These are phyloP conservation scores for Populus pruinosa DNA, from an alignment of 345 rosid genomes.

Conservation along the genomic window DNA sequence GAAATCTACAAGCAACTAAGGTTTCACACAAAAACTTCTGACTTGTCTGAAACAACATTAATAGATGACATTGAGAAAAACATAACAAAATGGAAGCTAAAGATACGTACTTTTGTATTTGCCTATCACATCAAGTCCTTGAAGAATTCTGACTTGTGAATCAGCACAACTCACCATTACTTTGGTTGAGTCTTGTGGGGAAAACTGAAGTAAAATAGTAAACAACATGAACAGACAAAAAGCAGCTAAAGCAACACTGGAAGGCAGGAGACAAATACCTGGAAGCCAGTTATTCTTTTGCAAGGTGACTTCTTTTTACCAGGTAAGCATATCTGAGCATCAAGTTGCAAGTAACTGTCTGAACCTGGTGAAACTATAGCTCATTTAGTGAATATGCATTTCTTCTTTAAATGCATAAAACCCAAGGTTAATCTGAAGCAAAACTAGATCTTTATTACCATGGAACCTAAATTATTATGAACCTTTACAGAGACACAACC, in stretches of 20 bases:
- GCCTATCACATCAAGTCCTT: constrained; percentile 45
- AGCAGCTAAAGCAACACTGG: neutral
- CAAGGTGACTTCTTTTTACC: constrained; percentile 61
- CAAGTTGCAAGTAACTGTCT: constrained; percentile 52
- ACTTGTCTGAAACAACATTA: neutral
- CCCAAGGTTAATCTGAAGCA: neutral
- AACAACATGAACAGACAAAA: neutral
- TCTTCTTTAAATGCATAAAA: neutral
- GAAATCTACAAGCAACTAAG: neutral
- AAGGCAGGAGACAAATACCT: constrained; percentile 28
- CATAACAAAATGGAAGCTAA: neutral
- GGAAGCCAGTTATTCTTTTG: constrained; percentile 73
- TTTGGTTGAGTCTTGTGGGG: constrained; percentile 59
- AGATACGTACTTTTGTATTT: constrained; percentile 55
- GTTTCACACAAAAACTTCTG: neutral
- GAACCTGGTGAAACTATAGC: constrained; percentile 11
- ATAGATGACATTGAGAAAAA: neutral
- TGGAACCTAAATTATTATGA: neutral
- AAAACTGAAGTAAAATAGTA: constrained; percentile 33
- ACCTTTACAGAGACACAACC: neutral
- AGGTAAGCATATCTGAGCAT: constrained; percentile 45
- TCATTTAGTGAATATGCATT: neutral
- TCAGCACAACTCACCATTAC: constrained; percentile 71
- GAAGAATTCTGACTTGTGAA: constrained; percentile 54
- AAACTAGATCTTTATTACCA: neutral